A percentile compares a stretch with the other conserved stretches of the same genome.
Evolutionary conservation across 148 eudicot species (phyloP).

Genomic region (Amaranthus hypochondriacus): DNA sequence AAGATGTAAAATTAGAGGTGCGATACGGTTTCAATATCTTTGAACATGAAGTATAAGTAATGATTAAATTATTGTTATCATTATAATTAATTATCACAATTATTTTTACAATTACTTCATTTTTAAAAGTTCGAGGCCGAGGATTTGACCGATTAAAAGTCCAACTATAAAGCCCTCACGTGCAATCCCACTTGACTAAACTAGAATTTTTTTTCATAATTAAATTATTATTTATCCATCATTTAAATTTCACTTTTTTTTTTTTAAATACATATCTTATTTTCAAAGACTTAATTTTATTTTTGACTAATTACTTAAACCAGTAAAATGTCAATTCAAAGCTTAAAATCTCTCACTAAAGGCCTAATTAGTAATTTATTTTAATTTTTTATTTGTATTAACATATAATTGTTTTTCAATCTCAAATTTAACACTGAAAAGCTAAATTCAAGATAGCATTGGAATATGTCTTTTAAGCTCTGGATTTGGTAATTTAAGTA

Average conservation of each 20-base stretch:
- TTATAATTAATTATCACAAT: slow-evolving; percentile 8
- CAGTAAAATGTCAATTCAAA: too few relatives aligned
- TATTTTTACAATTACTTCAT: neutral
- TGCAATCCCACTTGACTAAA: slow-evolving; percentile 25
- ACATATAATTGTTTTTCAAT: neutral
- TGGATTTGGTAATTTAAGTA: too few relatives aligned
- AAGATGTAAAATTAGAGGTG: neutral
- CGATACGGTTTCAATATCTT: neutral
- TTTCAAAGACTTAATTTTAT: too few relatives aligned
- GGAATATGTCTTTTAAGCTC: too few relatives aligned
- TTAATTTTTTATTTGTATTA: too few relatives aligned
- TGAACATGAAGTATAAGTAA: neutral
- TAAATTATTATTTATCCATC: neutral
- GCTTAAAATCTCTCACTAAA: too few relatives aligned
- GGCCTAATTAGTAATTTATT: too few relatives aligned
- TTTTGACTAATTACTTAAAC: too few relatives aligned
- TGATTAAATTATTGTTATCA: slow-evolving; percentile 22
- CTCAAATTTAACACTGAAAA: neutral
- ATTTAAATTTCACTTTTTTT: neutral
- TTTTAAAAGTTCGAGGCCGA: slow-evolving; percentile 31
- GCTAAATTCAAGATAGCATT: too few relatives aligned
- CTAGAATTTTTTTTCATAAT: too few relatives aligned
- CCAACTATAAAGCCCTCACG: slow-evolving; percentile 37
- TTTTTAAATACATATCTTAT: too few relatives aligned
- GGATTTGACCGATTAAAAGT: slow-evolving; percentile 24